Evolutionary conservation across 1,284 basidiomycete species (phyloP), one percentile per base, ranked within the genome.

Genomic region (Boletellus dicymbophilus): DNA sequence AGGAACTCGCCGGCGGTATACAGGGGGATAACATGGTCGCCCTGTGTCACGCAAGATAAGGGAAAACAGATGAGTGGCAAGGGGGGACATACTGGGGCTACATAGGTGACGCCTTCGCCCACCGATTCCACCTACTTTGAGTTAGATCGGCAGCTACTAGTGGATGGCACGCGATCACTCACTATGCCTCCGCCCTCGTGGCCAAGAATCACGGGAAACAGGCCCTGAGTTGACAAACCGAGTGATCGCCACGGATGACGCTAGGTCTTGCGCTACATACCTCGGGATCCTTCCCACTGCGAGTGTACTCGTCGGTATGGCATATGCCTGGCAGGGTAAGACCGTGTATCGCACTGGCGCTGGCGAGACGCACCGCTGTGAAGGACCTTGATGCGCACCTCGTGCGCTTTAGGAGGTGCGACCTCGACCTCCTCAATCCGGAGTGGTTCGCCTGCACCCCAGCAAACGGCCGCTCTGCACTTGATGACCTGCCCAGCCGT

Each of bases 281-380:
- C 81, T 99, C 96, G 34, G 95, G 87, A 70, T 99, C 96, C 70
- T 91, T 90, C 54, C 97, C 96, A 64, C 93, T 96, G 66, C 96
- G 88, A 51, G 95, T 96, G 78, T 96, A 98, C 68, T 93, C 93
- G 66, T 98, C 95, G 68, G 97, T 99, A 74, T 99, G 96, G 76
- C 97, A 99, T 68, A 99, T 90, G 61, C 95, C 94, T 81, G 68
- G 26, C n/a, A 44, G 26, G 48, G 45, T 46, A 31, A 42, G 33
- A 49, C 43, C 49, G 53, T 44, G 46, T 45, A 52, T 39, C 39
- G 25, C 38, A 44, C 15, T 34, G 34, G 12, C 45, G 18, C 13
- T 37, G 16, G 20, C 27, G 3, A 28, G 11, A 71, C 79, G 58
- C 61, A 87, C 93, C 91, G 44, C 90, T 94, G 76, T 94, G 84